Conservation (phyloP, 768 basidiomycete genomes). For the Xerocomellus intermedius region DNA sequence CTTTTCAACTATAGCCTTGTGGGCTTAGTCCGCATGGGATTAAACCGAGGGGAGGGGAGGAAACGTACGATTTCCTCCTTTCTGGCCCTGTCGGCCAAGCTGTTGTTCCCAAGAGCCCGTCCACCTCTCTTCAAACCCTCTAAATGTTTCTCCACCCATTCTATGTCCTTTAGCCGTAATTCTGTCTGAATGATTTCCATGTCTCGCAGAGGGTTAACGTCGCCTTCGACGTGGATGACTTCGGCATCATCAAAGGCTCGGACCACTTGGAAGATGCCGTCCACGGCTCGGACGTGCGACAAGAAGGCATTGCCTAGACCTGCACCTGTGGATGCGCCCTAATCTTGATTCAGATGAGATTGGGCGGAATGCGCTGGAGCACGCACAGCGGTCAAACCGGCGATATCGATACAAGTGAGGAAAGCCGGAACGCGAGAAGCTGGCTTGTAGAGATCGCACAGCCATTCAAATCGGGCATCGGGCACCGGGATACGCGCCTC, state of each 20-base stretch:
- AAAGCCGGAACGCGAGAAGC: conserved; percentile 85
- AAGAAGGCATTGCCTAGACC: conserved; percentile 98
- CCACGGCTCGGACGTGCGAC: conserved; percentile 96
- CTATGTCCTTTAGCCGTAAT: conserved; percentile 93
- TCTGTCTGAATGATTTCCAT: conserved; percentile 98
- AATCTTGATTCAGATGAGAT: conserved; percentile 17
- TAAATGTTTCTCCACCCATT: conserved; percentile 94
- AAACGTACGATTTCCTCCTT: conserved; percentile 89
- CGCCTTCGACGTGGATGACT: conserved; percentile 98
- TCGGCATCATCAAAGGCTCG: conserved; percentile 99
- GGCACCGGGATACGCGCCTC: conserved; percentile 96
- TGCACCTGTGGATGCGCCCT: conserved; percentile 97
- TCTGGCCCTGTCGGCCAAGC: conserved; percentile 89
- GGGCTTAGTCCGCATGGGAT: conserved; percentile 14
- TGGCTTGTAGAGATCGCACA: conserved; percentile 89
- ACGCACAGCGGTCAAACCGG: conserved; percentile 89
- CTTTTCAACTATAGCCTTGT: conserved; percentile 81
- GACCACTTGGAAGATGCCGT: conserved; percentile 98
- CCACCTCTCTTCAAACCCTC: conserved; percentile 74
- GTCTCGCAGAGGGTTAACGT: conserved; percentile 92
- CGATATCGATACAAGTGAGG: conserved; percentile 98
- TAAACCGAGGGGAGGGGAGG: background rate
- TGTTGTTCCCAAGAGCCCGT: conserved; percentile 67
- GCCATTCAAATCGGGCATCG: conserved; percentile 92
- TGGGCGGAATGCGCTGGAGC: background rate